Evolutionary conservation across 176 grass and related monocot species (phyloP).

Genomic region (Musa troglodytarum): DNA sequence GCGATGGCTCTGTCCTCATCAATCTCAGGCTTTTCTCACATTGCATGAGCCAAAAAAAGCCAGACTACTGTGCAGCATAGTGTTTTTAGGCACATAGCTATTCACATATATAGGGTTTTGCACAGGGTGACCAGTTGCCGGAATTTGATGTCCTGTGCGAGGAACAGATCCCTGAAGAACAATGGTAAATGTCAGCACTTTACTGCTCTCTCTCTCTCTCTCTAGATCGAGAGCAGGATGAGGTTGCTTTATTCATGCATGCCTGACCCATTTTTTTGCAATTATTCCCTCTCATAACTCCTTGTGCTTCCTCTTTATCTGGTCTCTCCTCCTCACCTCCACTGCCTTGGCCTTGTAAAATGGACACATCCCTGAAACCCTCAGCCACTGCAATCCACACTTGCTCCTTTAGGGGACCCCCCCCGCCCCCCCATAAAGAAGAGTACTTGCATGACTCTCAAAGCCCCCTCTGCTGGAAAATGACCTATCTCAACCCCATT

Average conservation of each 20-base stretch:
- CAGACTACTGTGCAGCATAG: neutral
- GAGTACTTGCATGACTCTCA: neutral
- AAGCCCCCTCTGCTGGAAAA: neutral
- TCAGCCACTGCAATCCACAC: neutral
- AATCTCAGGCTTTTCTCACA: neutral
- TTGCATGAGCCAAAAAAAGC: neutral
- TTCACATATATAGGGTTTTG: neutral
- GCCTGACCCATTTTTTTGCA: conserved; percentile 5
- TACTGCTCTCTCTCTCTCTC: neutral
- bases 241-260: conserved; percentile 10
- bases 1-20: neutral
- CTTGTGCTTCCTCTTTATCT: no score
- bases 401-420: conserved; percentile 5
- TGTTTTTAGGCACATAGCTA: neutral
- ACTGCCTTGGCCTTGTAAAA: neutral
- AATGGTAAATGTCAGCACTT: no score
- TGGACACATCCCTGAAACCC: neutral
- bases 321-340: neutral
- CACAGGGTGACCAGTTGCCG: neutral
- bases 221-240: neutral
- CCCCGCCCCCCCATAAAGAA: neutral
- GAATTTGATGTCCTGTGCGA: neutral
- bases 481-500: neutral
- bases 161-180: no score
- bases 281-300: no score